Percentiles rank a stretch among this genome's conserved stretches.
Evolutionary conservation across 805 yeast species (phyloP).

Genomic region (Yamadazyma olivae): DNA sequence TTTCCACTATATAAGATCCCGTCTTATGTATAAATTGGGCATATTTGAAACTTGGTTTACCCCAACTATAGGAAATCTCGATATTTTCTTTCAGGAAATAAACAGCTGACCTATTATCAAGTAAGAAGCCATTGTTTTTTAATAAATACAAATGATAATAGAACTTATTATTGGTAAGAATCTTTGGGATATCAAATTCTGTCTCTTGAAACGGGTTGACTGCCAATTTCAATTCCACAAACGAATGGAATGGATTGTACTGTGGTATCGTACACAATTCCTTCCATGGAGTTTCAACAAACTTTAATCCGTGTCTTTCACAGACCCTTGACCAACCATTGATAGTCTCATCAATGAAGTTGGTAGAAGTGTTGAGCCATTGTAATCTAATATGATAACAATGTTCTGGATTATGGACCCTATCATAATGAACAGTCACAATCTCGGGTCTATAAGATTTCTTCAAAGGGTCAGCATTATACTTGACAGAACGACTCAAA

Average conservation of each 20-base stretch:
- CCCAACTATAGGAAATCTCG: slow-evolving; percentile 88
- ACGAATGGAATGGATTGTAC: slow-evolving; percentile 84
- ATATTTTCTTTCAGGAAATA: slow-evolving; percentile 53
- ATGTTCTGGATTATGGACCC: slow-evolving; percentile 90
- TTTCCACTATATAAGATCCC: slow-evolving; percentile 87
- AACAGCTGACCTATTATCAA: slow-evolving; percentile 76
- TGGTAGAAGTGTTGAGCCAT: slow-evolving; percentile 90
- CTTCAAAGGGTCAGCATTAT: slow-evolving; percentile 71
- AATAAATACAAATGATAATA: slow-evolving; percentile 78
- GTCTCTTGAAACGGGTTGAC: slow-evolving; percentile 70
- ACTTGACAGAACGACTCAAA: slow-evolving; percentile 62
- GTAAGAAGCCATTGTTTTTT: slow-evolving; percentile 65
- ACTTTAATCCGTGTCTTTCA: slow-evolving; percentile 74
- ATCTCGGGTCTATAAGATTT: slow-evolving; percentile 77
- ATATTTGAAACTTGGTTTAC: slow-evolving; percentile 73
- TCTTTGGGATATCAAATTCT: slow-evolving; percentile 40
- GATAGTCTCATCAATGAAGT: slow-evolving; percentile 36
- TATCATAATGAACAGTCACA: slow-evolving; percentile 82
- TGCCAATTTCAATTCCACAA: slow-evolving; percentile 63
- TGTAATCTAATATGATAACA: slow-evolving; percentile 89
- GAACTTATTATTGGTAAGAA: slow-evolving; percentile 51
- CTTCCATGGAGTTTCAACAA: slow-evolving; percentile 88
- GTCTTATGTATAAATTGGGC: slow-evolving; percentile 88
- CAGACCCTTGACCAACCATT: slow-evolving; percentile 73
- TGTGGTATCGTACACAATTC: slow-evolving; percentile 77